These are phyloP conservation scores for Lanmaoa pseudosensibilis DNA, from an alignment of 768 basidiomycete species.

Conservation along the genomic window DNA sequence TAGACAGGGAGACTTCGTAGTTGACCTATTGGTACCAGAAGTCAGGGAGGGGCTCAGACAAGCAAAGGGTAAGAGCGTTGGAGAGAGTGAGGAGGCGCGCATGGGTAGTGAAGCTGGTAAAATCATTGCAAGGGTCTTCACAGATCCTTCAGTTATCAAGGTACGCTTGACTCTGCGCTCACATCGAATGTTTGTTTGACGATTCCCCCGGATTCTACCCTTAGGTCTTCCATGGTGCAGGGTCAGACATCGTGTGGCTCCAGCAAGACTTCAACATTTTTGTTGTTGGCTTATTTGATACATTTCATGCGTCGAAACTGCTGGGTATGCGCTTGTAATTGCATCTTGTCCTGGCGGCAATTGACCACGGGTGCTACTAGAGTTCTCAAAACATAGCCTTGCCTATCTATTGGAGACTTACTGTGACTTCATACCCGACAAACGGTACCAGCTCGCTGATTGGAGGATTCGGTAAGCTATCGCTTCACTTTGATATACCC, in stretches of 20 bases:
- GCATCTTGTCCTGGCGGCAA: not conserved
- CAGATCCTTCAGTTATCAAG: constrained; percentile 83
- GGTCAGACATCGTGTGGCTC: constrained; percentile 93
- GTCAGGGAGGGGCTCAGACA: constrained; percentile 72
- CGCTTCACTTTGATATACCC: not conserved
- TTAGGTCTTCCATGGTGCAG: constrained; percentile 92
- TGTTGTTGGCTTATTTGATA: constrained; percentile 96
- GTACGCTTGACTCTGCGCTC: constrained; percentile 38
- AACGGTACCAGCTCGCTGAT: constrained; percentile 95
- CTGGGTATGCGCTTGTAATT: constrained; percentile 48
- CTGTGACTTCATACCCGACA: constrained; percentile 88
- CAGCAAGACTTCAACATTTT: constrained; percentile 95
- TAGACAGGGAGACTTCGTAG: constrained; percentile 78
- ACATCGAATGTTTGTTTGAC: not conserved
- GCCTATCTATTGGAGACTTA: constrained; percentile 84
- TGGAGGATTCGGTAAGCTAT: constrained; percentile 83
- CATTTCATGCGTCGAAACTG: constrained; percentile 88
- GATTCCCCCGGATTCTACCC: not conserved
- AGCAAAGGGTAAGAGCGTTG: constrained; percentile 44
- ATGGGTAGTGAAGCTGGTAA: constrained; percentile 40
- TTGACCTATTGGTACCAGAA: constrained; percentile 66
- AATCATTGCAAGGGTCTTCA: constrained; percentile 54
- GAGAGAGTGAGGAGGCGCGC: constrained; percentile 11
- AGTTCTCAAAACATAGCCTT: constrained; percentile 81
- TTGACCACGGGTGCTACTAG: constrained; percentile 37